These are phyloP conservation scores for Sporothrix globosa DNA, from an alignment of 2,329 filamentous ascomycete genomes.

Conservation along the genomic window DNA sequence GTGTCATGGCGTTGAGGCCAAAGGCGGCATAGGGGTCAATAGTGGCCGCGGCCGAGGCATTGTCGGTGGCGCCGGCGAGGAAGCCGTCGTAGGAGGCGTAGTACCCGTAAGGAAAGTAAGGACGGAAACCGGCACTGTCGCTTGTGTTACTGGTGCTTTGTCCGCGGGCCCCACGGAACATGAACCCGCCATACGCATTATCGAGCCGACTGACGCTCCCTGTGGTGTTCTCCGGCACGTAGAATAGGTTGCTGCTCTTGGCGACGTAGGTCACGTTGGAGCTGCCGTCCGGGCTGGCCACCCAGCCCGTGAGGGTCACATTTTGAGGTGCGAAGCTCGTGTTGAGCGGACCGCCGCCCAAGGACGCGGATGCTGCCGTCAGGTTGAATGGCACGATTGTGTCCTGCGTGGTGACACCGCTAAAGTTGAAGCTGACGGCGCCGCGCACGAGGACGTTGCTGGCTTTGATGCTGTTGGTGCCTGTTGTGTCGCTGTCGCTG, in stretches of 20 bases:
- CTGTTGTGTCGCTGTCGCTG: conserved; percentile 1
- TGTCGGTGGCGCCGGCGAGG: conserved; percentile 45
- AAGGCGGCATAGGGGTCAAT: conserved; percentile 44
- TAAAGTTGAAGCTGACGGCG: conserved; percentile 42
- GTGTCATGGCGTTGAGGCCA: conserved; percentile 52
- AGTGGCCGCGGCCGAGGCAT: conserved; percentile 39
- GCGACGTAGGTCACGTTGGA: conserved; percentile 43
- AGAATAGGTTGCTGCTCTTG: conserved; percentile 44
- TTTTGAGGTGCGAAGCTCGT: conserved; percentile 47
- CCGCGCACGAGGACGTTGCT: conserved; percentile 43
- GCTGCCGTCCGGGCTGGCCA: conserved; percentile 38
- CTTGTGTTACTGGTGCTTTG: not conserved
- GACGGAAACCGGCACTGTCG: conserved; percentile 41
- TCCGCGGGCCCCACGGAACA: conserved; percentile 43
- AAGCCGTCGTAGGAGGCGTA: conserved; percentile 51
- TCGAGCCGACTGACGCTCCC: conserved; percentile 52
- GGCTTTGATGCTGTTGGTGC: conserved; percentile 31
- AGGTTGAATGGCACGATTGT: conserved; percentile 48
- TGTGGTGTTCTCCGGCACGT: conserved; percentile 51
- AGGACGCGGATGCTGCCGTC: conserved; percentile 13
- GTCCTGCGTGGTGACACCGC: conserved; percentile 38
- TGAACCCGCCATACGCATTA: conserved; percentile 50
- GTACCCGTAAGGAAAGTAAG: conserved; percentile 52
- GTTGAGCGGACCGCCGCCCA: conserved; percentile 37
- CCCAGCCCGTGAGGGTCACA: conserved; percentile 46